A percentile compares a stretch with the other conserved stretches of the same genome.
Evolutionary conservation across 768 basidiomycete species (phyloP).

Genomic region (Boletellus emodensis): DNA sequence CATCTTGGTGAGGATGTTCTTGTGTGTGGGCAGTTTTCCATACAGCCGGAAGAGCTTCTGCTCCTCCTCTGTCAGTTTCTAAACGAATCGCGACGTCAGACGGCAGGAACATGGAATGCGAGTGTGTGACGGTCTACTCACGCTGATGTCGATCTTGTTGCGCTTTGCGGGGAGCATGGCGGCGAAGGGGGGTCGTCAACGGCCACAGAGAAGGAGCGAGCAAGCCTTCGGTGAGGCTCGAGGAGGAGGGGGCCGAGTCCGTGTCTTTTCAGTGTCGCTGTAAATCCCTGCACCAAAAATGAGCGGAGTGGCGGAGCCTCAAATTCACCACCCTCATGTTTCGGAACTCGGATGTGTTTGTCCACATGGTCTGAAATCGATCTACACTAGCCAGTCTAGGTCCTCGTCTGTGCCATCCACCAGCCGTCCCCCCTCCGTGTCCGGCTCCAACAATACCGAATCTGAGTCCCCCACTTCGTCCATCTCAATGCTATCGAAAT

Average conservation of each 20-base stretch:
- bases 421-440: not conserved
- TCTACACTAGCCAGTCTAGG: conserved; percentile 7
- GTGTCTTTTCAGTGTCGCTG: conserved; percentile 14
- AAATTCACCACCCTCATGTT: conserved; percentile 27
- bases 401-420: conserved; percentile 3
- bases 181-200: conserved; percentile 16
- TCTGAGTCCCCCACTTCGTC: conserved; percentile 12
- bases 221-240: conserved; percentile 11
- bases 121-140: conserved; percentile 37
- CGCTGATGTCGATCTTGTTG: conserved; percentile 94
- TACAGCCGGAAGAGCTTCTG: conserved; percentile 92
- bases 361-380: conserved; percentile 19
- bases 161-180: conserved; percentile 72
- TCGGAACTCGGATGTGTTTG: conserved; percentile 25
- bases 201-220: conserved; percentile 24
- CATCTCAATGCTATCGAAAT: conserved; percentile 13
- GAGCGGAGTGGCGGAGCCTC: conserved; percentile 28
- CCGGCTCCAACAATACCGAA: conserved; percentile 15
- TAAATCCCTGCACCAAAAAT: conserved; percentile 17
- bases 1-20: conserved; percentile 92
- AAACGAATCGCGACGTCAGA: conserved; percentile 17
- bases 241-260: conserved; percentile 1
- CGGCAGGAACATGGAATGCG: not conserved
- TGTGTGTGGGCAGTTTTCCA: conserved; percentile 90
- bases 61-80: conserved; percentile 87